A percentile compares a stretch with the other conserved stretches of the same genome.
Evolutionary conservation across 176 grass and related monocot species (phyloP).

Genomic region (Oryza meridionalis): DNA sequence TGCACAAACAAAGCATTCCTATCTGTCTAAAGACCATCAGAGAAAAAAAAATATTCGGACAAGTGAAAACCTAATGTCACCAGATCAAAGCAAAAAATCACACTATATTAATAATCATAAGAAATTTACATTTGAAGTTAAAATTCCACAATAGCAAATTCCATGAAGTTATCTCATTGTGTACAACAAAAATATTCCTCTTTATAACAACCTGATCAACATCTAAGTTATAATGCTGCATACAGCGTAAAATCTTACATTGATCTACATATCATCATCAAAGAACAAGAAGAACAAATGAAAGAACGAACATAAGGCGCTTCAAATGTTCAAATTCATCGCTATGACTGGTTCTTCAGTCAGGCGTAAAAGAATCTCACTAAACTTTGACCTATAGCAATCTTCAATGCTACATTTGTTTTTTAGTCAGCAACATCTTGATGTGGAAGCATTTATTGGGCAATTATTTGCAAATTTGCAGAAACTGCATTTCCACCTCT

Average conservation of each 20-base stretch:
- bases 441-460: conserved; percentile 40
- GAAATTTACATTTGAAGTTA: not conserved
- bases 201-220: not conserved
- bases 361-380: not conserved
- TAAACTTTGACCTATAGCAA: conserved; percentile 5
- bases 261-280: not conserved
- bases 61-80: not conserved
- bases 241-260: not conserved
- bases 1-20: not conserved
- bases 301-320: not conserved
- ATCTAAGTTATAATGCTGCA: not conserved
- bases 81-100: not conserved
- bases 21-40: not conserved
- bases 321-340: not conserved
- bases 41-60: not conserved
- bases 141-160: not conserved
- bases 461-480: conserved; percentile 68
- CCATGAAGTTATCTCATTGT: conserved; percentile 16
- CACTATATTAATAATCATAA: not conserved
- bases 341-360: not conserved
- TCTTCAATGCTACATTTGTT: not conserved
- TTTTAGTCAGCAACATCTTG: conserved; percentile 19
- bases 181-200: not conserved
- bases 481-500: conserved; percentile 71
- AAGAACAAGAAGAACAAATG: not conserved